Evolutionary conservation across 768 basidiomycete species (phyloP).

Genomic region (Gymnopilus dilepis): DNA sequence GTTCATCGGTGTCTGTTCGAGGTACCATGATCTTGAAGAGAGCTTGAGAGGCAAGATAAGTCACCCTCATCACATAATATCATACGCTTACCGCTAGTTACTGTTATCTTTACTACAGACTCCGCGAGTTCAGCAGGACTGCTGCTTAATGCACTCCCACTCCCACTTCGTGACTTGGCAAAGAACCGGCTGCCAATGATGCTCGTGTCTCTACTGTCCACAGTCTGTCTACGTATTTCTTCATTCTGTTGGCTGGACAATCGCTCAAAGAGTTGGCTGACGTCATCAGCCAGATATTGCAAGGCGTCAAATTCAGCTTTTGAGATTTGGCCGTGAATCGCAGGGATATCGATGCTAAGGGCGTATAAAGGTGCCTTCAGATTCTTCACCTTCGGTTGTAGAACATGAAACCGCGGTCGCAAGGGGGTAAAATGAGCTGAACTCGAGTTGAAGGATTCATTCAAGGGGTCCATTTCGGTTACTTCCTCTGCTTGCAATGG

Average conservation of each 20-base stretch:
- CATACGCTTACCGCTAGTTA: constrained; percentile 38
- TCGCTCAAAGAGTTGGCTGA: constrained; percentile 71
- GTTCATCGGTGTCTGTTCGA: constrained; percentile 37
- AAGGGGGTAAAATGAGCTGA: constrained; percentile 25
- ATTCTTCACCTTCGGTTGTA: constrained; percentile 25
- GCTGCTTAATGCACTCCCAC: constrained; percentile 36
- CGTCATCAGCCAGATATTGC: constrained; percentile 89
- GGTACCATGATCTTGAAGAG: constrained; percentile 56
- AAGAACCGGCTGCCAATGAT: constrained; percentile 86
- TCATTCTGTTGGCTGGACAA: constrained; percentile 29
- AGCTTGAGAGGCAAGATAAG: constrained; percentile 24
- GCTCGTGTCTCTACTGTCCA: constrained; percentile 56
- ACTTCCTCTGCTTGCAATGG: constrained; percentile 33
- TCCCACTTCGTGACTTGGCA: constrained; percentile 52
- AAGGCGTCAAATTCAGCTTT: constrained; percentile 76
- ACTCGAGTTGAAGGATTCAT: background rate
- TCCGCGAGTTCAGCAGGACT: constrained; percentile 38
- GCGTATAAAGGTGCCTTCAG: constrained; percentile 29
- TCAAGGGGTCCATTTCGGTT: background rate
- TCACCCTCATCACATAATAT: constrained; percentile 26
- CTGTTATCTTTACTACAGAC: constrained; percentile 52
- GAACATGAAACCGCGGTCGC: constrained; percentile 40
- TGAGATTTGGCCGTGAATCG: constrained; percentile 60
- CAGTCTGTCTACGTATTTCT: constrained; percentile 32
- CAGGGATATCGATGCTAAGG: constrained; percentile 58